phyloP scores from a whole-genome alignment of 208 protist species.

The Trypanosomatidae sp. region DNA sequence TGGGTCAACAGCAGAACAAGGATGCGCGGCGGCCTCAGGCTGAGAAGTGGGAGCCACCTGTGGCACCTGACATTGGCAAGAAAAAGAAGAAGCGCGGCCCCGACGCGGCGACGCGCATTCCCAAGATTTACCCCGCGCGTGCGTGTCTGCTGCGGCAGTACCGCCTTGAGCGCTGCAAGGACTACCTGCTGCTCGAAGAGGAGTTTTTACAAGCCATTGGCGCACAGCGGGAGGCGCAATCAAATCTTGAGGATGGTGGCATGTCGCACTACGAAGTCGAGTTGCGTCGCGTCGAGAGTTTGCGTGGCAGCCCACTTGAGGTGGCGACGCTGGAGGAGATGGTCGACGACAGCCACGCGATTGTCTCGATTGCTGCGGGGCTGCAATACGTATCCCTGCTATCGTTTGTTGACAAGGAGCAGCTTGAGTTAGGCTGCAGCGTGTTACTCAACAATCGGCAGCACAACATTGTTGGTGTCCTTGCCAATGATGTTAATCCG shows the following conservation, averaged over 20 bases:
- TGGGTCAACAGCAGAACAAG: conserved; percentile 60
- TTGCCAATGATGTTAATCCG: conserved; percentile 97
- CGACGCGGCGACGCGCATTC: conserved; percentile 59
- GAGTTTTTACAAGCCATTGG: conserved; percentile 95
- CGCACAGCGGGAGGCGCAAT: conserved; percentile 64
- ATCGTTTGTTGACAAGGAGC: conserved; percentile 99
- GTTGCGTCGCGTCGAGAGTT: conserved; percentile 94
- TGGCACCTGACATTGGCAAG: conserved; percentile 89
- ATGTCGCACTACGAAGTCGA: conserved; percentile 90
- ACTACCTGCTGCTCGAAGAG: conserved; percentile 99
- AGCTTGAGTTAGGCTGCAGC: conserved; percentile 95
- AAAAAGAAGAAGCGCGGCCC: conserved; percentile 80
- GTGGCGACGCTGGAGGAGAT: conserved; percentile 99
- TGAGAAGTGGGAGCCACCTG: conserved; percentile 93
- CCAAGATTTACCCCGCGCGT: conserved; percentile 90
- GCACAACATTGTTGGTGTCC: conserved; percentile 95
- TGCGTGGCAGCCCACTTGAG: conserved; percentile 96
- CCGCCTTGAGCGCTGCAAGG: conserved; percentile 97
- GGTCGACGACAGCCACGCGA: conserved; percentile 99
- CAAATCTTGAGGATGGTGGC: conserved; percentile 63
- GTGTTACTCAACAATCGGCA: conserved; percentile 97
- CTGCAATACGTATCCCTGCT: conserved; percentile 99
- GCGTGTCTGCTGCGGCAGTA: conserved; percentile 97
- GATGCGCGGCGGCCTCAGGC: conserved; percentile 21
- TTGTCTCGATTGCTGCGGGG: conserved; percentile 93